These are phyloP conservation scores for Claviceps cyperi DNA, from an alignment of 2,329 filamentous ascomycete species.

Conservation along the genomic window DNA sequence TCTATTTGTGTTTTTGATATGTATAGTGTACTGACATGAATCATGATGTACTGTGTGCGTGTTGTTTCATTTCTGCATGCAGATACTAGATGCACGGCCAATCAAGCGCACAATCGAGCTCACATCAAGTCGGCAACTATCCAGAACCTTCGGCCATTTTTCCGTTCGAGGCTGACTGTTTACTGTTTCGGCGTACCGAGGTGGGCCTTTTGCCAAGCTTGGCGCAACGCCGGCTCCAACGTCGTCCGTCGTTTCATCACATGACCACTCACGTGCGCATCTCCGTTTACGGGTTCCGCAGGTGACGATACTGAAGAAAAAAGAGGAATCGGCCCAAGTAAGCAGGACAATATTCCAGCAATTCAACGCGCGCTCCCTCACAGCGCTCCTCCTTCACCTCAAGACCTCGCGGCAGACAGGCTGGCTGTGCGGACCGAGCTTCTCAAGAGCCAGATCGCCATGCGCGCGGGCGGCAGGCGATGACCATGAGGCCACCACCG, in stretches of 20 bases:
- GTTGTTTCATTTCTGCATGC: no score
- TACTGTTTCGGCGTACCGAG: no score
- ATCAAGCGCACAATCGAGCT: no score
- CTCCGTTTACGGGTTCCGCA: background rate
- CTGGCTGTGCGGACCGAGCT: background rate
- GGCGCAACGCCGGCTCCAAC: background rate
- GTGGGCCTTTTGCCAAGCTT: constrained; percentile 12
- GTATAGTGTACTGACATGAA: no score
- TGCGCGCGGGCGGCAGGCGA: constrained; percentile 15
- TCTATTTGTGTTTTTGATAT: no score
- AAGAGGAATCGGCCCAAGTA: background rate
- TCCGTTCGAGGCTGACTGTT: no score
- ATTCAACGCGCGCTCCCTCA: background rate
- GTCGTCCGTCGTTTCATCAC: constrained; percentile 1
- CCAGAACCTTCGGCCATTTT: no score
- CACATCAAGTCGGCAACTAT: no score
- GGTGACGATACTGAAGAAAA: background rate
- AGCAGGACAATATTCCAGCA: background rate
- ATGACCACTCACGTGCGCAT: constrained; percentile 3
- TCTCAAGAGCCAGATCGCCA: constrained; percentile 8
- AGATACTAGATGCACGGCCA: no score
- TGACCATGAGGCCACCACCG: constrained; percentile 20
- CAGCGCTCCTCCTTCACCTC: background rate
- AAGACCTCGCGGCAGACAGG: background rate
- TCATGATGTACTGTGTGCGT: no score